Evolutionary conservation across 192 early-diverging fungal genomes (phyloP).

Genomic region (Kickxella alabastrina): DNA sequence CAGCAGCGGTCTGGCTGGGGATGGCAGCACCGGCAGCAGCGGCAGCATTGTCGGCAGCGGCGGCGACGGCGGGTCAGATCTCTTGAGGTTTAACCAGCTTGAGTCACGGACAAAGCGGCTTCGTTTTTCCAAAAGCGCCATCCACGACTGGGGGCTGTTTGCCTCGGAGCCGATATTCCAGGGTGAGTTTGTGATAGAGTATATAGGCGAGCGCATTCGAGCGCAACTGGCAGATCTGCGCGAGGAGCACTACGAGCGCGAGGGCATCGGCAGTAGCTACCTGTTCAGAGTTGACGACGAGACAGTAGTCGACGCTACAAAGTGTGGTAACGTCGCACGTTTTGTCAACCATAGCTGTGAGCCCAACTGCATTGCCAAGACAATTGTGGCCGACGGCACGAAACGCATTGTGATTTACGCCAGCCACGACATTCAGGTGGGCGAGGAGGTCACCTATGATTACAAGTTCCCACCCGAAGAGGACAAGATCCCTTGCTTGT

Average conservation of each 20-base stretch:
- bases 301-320: constrained; percentile 95
- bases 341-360: constrained; percentile 99
- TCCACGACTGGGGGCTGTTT: constrained; percentile 99
- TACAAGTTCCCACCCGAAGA: constrained; percentile 74
- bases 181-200: constrained; percentile 97
- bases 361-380: constrained; percentile 97
- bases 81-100: constrained; percentile 88
- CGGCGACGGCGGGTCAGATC: constrained; percentile 56
- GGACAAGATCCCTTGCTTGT: constrained; percentile 94
- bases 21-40: background rate
- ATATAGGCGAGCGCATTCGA: constrained; percentile 94
- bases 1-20: constrained; percentile 13
- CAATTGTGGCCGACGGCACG: constrained; percentile 84
- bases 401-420: constrained; percentile 99
- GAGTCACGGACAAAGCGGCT: constrained; percentile 87
- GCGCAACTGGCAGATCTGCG: constrained; percentile 92
- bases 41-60: background rate
- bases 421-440: constrained; percentile 84
- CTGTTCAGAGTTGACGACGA: constrained; percentile 96
- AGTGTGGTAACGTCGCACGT: constrained; percentile 93
- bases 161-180: constrained; percentile 89
- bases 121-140: constrained; percentile 85
- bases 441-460: constrained; percentile 99
- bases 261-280: constrained; percentile 92
- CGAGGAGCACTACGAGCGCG: constrained; percentile 89